Conservation (phyloP, 345 rosid species). For the Tarenaya hassleriana region DNA sequence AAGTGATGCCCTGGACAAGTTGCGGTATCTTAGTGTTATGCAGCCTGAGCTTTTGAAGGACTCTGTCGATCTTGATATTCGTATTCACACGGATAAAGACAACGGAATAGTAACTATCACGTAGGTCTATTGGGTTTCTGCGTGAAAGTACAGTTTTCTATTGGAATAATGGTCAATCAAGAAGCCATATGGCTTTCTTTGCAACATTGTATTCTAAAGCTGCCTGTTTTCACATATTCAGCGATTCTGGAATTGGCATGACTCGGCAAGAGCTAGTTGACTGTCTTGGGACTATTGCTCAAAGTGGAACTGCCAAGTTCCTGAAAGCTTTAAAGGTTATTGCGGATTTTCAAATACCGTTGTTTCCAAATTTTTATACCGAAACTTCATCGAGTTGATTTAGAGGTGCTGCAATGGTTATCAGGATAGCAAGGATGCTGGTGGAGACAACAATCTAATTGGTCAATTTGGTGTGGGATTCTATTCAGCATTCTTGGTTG, state of each 20-base stretch:
- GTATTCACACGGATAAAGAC: constrained; percentile 78
- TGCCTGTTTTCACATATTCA: constrained; percentile 27
- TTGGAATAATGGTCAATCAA: not conserved
- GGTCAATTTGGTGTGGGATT: constrained; percentile 99
- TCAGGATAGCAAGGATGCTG: constrained; percentile 90
- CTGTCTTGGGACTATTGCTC: constrained; percentile 96
- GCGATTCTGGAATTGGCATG: constrained; percentile 97
- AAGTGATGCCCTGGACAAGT: constrained; percentile 95
- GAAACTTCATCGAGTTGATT: constrained; percentile 14
- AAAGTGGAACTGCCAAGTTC: constrained; percentile 98
- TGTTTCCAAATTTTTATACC: not conserved
- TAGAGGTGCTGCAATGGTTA: constrained; percentile 14
- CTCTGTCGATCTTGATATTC: constrained; percentile 70
- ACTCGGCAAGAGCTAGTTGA: constrained; percentile 85
- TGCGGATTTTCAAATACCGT: not conserved
- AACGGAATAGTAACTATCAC: constrained; percentile 69
- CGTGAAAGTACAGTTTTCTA: not conserved
- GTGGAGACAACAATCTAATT: constrained; percentile 73
- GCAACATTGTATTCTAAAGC: no score
- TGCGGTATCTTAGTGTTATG: constrained; percentile 82
- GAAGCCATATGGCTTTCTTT: not conserved
- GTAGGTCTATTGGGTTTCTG: constrained; percentile 34
- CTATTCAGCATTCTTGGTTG: constrained; percentile 88
- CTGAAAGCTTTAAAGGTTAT: constrained; percentile 81
- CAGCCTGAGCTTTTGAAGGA: constrained; percentile 68